Base-by-base conservation (phyloP, 2,329 filamentous ascomycete species). In the Trichoderma breve region DNA sequence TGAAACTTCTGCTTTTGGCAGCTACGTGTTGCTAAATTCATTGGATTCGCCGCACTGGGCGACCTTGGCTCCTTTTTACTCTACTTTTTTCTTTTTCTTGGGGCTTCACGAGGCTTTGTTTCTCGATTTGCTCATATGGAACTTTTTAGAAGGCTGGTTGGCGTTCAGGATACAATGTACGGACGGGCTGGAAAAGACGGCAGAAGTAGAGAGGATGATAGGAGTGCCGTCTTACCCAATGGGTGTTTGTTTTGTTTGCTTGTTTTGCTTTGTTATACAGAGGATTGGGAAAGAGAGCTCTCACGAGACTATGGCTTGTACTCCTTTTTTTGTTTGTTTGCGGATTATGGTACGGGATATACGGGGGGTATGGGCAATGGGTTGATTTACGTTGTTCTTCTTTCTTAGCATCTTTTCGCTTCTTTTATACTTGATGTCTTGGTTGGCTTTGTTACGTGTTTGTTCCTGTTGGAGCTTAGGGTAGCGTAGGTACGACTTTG, bases 281-380 rank as follows among this genome's bases (percentile, higher is more conserved):
- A 66, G 53, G 55, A 43, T 26, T 66, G 39, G 61, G 66, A 62
- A 65, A 70, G 60, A 72, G 66, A 70, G 64, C 70, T 72, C 71
- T 70, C 71, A 70, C 66, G 71, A 72, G 71, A 65, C 69, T 36
- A 72, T 66, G 57, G 60, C 51, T 70, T 72, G 58, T 60, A 57
- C n/a, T 62, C 28, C 21, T 58, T 34, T 36, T n/a, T 71, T 51
- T 70, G 65, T 69, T 72, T 69, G 26, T 18, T 65, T 73, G 61
- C 57, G 71, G 67, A 60, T 43, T 39, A 55, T 30, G 51, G 32
- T 21, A 26, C 15, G 57, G 66, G 28, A 62, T 64, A 32, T 63
- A 63, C 30, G 26, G 30, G 15, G 24, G 30, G 21, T 55, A 32
- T 32, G 68, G 47, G 8, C 51, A 51, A 14, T 60, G 57, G 57